Conservation (phyloP, 139 green algal genomes). For the Chlamydomonas sphaeroides region DNA sequence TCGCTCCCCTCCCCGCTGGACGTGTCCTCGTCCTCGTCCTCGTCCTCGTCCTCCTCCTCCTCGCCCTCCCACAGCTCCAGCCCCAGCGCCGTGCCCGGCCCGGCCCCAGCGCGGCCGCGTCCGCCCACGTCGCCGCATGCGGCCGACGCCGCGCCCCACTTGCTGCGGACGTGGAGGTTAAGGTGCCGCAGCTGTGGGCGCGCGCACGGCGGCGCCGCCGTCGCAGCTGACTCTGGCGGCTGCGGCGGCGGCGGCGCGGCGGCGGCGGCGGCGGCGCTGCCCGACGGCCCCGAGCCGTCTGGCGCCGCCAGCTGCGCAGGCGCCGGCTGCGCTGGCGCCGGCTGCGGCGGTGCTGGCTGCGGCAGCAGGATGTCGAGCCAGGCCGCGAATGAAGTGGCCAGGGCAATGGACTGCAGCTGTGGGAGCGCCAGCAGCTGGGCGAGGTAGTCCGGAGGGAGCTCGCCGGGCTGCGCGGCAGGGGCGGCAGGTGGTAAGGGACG, state of each 20-base stretch:
- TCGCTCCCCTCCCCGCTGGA: neutral
- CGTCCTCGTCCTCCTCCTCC: neutral
- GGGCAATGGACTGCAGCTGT: neutral
- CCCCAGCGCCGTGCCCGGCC: too few species aligned
- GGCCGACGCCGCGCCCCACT: too few species aligned
- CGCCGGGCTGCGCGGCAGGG: too few species aligned
- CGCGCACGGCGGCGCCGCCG: neutral
- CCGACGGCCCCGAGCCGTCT: neutral
- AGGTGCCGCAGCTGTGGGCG: neutral
- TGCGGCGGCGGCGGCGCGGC: too few species aligned
- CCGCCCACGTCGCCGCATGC: too few species aligned
- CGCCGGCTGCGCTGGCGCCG: too few species aligned
- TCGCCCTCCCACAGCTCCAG: too few species aligned
- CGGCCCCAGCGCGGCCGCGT: too few species aligned
- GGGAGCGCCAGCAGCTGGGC: slow-evolving; percentile 11
- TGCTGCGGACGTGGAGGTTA: neutral
- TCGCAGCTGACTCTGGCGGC: neutral
- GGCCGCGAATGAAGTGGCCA: neutral
- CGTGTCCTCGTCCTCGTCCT: neutral
- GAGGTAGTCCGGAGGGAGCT: too few species aligned
- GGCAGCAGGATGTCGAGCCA: slow-evolving; percentile 24
- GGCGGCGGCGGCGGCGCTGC: too few species aligned
- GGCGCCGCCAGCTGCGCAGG: neutral
- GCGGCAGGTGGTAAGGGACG: too few species aligned
- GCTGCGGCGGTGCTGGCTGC: neutral